Conservation (phyloP, 2,329 filamentous ascomycete species). For the Aureobasidium sp. region DNA sequence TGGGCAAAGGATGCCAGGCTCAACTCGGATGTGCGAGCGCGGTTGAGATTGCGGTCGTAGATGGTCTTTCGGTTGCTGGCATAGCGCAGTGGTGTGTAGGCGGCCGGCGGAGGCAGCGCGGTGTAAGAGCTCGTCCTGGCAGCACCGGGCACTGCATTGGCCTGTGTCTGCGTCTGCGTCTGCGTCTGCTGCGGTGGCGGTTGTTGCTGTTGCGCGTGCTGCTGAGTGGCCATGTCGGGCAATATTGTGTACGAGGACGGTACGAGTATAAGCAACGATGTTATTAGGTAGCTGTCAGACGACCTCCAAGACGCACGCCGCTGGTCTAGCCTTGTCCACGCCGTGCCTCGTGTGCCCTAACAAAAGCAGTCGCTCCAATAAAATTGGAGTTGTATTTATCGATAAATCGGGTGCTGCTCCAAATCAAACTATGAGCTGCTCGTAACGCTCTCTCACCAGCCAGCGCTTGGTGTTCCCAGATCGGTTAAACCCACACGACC, state of each 20-base stretch:
- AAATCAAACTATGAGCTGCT: constrained; percentile 8
- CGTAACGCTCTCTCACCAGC: background rate
- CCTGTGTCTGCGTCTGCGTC: background rate
- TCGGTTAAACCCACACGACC: background rate
- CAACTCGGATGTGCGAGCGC: constrained; percentile 77
- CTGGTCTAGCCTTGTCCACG: constrained; percentile 2
- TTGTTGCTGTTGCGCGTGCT: background rate
- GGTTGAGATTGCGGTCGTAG: constrained; percentile 91
- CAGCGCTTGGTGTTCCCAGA: background rate
- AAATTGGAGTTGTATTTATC: background rate
- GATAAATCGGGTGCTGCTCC: constrained; percentile 9
- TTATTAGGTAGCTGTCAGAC: constrained; percentile 5
- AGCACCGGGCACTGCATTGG: background rate
- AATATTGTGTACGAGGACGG: background rate
- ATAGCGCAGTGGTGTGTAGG: constrained; percentile 60
- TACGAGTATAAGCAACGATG: background rate
- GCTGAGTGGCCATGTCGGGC: constrained; percentile 7
- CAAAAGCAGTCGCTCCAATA: background rate
- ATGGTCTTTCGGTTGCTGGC: constrained; percentile 94
- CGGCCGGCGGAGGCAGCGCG: constrained; percentile 25
- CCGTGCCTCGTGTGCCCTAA: background rate
- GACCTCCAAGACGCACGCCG: background rate
- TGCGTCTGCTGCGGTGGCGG: background rate
- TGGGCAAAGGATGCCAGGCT: constrained; percentile 93
- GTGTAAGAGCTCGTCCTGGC: constrained; percentile 13